A percentile compares a stretch with the other conserved stretches of the same genome.
These are phyloP conservation scores for Dispira simplex DNA, from an alignment of 192 early-diverging fungal species.

Conservation along the genomic window DNA sequence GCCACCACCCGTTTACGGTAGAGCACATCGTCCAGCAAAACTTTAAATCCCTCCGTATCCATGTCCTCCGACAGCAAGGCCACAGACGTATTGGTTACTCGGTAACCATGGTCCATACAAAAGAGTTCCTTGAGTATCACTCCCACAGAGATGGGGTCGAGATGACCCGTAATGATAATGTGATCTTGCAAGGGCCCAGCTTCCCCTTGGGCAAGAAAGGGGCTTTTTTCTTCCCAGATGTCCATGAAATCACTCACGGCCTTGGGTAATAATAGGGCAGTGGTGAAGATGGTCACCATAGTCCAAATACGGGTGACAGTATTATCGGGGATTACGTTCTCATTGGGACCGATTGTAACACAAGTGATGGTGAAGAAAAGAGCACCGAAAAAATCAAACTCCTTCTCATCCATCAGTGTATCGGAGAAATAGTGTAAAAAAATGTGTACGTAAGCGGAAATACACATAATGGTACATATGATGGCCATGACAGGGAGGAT, in stretches of 20 bases:
- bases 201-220: slow-evolving; percentile 3
- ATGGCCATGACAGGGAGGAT: slow-evolving; percentile 21
- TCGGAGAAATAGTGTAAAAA: slow-evolving; percentile 24
- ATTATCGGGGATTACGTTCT: neutral
- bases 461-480: slow-evolving; percentile 19
- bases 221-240: slow-evolving; percentile 10
- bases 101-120: slow-evolving; percentile 26
- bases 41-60: slow-evolving; percentile 24
- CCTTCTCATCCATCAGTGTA: slow-evolving; percentile 15
- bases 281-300: slow-evolving; percentile 21
- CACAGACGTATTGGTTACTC: slow-evolving; percentile 22
- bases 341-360: neutral
- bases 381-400: slow-evolving; percentile 23
- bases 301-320: neutral
- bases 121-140: slow-evolving; percentile 30
- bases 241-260: slow-evolving; percentile 20
- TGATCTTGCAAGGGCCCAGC: slow-evolving; percentile 17
- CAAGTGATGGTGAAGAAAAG: slow-evolving; percentile 28
- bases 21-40: slow-evolving; percentile 17
- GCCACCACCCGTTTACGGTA: slow-evolving; percentile 27
- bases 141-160: slow-evolving; percentile 19
- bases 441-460: slow-evolving; percentile 25
- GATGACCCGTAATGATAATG: slow-evolving; percentile 22
- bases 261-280: slow-evolving; percentile 26
- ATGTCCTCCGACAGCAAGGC: slow-evolving; percentile 20